Evolutionary conservation across 768 basidiomycete species (phyloP).

Genomic region (Sistotremastrum niveocremeum): DNA sequence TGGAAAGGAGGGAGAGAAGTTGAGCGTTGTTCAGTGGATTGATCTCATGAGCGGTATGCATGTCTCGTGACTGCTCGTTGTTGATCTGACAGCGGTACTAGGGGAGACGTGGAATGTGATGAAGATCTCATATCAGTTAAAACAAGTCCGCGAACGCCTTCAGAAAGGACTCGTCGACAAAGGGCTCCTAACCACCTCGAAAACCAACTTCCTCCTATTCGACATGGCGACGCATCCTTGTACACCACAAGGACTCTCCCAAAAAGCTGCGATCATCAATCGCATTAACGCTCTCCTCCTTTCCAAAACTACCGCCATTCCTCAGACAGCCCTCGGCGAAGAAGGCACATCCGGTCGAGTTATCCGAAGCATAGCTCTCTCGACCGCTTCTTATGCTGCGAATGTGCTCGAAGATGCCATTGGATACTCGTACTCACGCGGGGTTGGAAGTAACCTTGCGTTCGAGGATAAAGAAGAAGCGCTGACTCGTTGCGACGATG

Average conservation of each 20-base stretch:
- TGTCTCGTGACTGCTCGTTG: background rate
- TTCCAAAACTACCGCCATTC: constrained; percentile 68
- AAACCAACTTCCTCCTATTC: constrained; percentile 96
- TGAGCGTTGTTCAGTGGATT: constrained; percentile 85
- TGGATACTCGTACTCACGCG: constrained; percentile 16
- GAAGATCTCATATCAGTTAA: constrained; percentile 98
- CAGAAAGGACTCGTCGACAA: constrained; percentile 95
- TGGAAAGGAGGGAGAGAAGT: constrained; percentile 35
- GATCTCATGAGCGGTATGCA: constrained; percentile 76
- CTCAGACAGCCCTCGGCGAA: constrained; percentile 56
- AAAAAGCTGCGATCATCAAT: constrained; percentile 72
- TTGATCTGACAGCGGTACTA: constrained; percentile 18
- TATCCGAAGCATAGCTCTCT: constrained; percentile 70
- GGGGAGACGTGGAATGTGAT: constrained; percentile 99
- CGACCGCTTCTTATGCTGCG: constrained; percentile 87
- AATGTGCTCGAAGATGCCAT: constrained; percentile 94
- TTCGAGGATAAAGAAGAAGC: constrained; percentile 93
- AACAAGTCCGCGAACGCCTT: constrained; percentile 94
- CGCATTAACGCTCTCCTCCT: constrained; percentile 72
- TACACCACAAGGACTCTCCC: constrained; percentile 59
- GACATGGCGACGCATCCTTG: constrained; percentile 99
- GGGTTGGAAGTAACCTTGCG: constrained; percentile 34
- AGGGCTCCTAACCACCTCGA: constrained; percentile 96
- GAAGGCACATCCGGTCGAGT: constrained; percentile 73
- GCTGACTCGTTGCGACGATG: constrained; percentile 87